Base-by-base conservation (phyloP, 768 basidiomycete genomes). In the Lentinula guzmanii region DNA sequence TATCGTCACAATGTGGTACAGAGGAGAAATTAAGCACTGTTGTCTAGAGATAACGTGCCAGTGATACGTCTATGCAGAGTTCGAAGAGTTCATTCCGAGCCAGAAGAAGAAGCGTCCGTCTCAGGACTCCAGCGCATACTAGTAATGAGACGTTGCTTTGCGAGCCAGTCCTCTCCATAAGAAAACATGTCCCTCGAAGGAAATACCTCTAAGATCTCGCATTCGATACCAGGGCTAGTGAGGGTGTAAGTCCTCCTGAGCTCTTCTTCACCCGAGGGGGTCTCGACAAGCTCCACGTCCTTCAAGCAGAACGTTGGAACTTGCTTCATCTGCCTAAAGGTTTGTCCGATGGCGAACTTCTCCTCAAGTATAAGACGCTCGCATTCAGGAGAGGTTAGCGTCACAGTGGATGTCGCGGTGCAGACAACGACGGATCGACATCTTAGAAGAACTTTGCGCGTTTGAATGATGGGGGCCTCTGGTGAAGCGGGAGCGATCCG, bases 141-240 rank as follows among this genome's bases (percentile, higher is more conserved):
- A 11, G 46, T 24, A 24, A 18, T 24, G 5, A 48, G 46, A 48
- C 46, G 46, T 24, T 48, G 46, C 46, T 48, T 48, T n/a, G 46
- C 21, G 46, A 48, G 46, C 87, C 87, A 89, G 10, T 73, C 70
- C 37, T 82, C 80, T 11, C 84, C 84, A 6, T 68, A 69, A 13
- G 72, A 62, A 64, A 90, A 90, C 87, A 90, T 89, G 10, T 83
- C 79, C 42, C 89, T 71, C 46, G 83, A 81, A 1, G 85, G 83
- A 69, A 90, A 90, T 4, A 86, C 82, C 65, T 90, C 89, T 61
- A 84, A 68, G 48, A 90, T 89, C 61, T 88, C 85, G 66, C 86
- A 85, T 54, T 82, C 76, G 67, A 90, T 84, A 16, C 83, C 81
- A 28, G 83, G 79, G 0, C 81, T 77, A 50, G 74, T 72, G 4